phyloP scores from a whole-genome alignment of 2,329 filamentous ascomycete genomes.

The Pseudogymnoascus sp. region DNA sequence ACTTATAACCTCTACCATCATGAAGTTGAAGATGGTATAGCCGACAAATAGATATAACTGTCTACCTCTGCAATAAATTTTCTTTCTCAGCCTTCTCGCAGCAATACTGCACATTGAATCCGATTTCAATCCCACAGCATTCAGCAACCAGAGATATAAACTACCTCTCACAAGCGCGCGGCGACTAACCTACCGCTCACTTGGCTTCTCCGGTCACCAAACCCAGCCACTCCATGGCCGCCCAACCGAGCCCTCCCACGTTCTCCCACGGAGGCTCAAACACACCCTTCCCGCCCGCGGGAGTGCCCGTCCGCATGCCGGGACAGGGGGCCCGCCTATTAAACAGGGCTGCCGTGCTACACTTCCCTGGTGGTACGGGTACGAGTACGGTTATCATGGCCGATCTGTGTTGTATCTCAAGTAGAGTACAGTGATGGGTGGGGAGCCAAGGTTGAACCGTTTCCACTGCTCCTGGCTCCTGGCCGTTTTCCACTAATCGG shows the following conservation, averaged over 20 bases:
- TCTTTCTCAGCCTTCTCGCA: not conserved
- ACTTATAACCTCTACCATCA: not conserved
- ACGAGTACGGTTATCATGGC: not conserved
- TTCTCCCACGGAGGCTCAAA: not conserved
- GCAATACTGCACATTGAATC: not conserved
- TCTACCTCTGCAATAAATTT: not conserved
- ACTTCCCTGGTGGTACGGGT: not conserved
- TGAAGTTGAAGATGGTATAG: not conserved
- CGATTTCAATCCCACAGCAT: not conserved
- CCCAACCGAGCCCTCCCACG: not conserved
- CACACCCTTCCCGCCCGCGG: not conserved
- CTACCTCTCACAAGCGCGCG: not conserved
- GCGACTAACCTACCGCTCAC: not conserved
- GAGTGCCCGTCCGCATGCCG: not conserved
- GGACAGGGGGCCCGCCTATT: not conserved
- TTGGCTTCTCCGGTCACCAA: not conserved
- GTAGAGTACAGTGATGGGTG: not conserved
- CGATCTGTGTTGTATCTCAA: not conserved
- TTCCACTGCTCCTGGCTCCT: not conserved
- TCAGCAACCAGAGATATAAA: too few relatives aligned
- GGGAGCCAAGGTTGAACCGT: not conserved
- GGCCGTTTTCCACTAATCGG: constrained; percentile 2
- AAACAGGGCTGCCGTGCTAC: not conserved
- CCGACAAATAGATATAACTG: not conserved
- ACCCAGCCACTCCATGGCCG: not conserved